Percentiles rank a stretch among this genome's conserved stretches.
Evolutionary conservation across 371 early-diverging fungal genomes (phyloP).

Genomic region (Blakeslea trispora): DNA sequence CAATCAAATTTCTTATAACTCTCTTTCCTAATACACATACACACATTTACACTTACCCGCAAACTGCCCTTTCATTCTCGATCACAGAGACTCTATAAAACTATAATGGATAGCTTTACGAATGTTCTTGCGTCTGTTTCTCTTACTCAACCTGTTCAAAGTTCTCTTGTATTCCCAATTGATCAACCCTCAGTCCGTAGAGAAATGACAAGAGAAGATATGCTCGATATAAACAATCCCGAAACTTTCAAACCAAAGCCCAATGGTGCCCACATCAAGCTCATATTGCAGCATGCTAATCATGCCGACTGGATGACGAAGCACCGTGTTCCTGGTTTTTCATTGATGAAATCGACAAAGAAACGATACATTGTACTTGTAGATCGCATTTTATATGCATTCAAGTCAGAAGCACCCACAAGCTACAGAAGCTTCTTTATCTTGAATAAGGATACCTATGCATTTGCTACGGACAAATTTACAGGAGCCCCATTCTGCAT

Average conservation of each 20-base stretch:
- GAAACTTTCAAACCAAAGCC: conserved; percentile 7
- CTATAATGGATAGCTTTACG: neutral
- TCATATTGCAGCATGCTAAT: conserved; percentile 25
- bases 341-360: conserved; percentile 34
- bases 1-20: too few relatives aligned
- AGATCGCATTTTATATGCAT: conserved; percentile 38
- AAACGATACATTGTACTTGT: conserved; percentile 35
- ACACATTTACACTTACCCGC: too few relatives aligned
- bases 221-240: conserved; percentile 15
- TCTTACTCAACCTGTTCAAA: neutral
- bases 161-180: conserved; percentile 8
- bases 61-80: too few relatives aligned
- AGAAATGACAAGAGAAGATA: neutral
- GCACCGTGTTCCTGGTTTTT: conserved; percentile 35
- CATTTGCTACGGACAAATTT: conserved; percentile 41
- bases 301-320: conserved; percentile 38
- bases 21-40: too few relatives aligned
- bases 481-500: conserved; percentile 33
- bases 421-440: conserved; percentile 39
- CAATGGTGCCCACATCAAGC: conserved; percentile 12
- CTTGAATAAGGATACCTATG: conserved; percentile 31
- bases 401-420: conserved; percentile 33
- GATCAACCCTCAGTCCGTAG: neutral
- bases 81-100: neutral
- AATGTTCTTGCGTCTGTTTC: neutral